Evolutionary conservation across 2,329 filamentous ascomycete genomes (phyloP).

Genomic region (Pseudocercospora fuligena): DNA sequence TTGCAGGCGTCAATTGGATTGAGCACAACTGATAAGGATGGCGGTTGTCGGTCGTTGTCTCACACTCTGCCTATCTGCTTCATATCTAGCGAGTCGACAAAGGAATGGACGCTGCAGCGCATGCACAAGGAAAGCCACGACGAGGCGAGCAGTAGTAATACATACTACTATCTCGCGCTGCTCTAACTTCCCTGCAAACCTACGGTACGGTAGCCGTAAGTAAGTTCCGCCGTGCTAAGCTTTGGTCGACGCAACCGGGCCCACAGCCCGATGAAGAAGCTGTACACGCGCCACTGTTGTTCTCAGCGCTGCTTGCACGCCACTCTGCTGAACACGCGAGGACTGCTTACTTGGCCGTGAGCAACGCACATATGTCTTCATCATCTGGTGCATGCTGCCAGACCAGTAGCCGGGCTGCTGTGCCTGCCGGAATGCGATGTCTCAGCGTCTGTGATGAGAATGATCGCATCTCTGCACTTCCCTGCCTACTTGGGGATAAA

Average conservation of each 20-base stretch:
- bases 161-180: conserved; percentile 2
- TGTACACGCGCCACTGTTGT: conserved; percentile 2
- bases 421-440: background rate
- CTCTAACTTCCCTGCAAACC: background rate
- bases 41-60: conserved; percentile 1
- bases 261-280: background rate
- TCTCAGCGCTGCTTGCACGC: background rate
- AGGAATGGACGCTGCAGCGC: conserved; percentile 8
- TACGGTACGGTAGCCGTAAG: background rate
- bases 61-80: conserved; percentile 5
- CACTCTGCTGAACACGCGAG: background rate
- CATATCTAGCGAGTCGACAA: background rate
- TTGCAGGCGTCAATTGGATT: conserved; percentile 10
- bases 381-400: too few species aligned
- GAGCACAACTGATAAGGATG: conserved; percentile 5
- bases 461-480: conserved; percentile 1
- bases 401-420: background rate
- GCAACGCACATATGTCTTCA: background rate
- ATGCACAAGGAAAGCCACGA: background rate
- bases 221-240: background rate
- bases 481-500: conserved; percentile 1
- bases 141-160: conserved; percentile 6
- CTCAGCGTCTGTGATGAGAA: background rate
- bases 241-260: background rate
- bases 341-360: background rate